Evolutionary conservation across 371 early-diverging fungal species (phyloP).

Genomic region (Batrachochytrium dendrobatidis): DNA sequence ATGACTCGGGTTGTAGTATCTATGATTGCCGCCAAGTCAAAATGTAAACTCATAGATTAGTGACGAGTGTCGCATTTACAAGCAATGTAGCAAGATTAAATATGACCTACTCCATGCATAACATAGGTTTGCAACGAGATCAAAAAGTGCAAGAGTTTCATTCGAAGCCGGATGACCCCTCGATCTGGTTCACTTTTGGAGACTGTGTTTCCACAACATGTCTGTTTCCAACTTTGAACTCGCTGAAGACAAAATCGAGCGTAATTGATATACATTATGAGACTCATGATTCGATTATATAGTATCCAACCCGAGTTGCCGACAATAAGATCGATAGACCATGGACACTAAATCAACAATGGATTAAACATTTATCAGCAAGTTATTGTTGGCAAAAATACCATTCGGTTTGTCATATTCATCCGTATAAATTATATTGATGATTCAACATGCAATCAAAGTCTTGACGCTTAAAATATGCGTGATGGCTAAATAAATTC

Average conservation of each 20-base stretch:
- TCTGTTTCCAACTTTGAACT: not conserved
- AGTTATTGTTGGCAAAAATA: not conserved
- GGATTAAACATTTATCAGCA: not conserved
- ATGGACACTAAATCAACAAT: not conserved
- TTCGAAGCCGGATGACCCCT: not conserved
- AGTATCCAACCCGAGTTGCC: not conserved
- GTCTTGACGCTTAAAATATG: no score
- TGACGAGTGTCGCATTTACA: no score
- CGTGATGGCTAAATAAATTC: no score
- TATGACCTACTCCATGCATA: not conserved
- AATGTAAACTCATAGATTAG: no score
- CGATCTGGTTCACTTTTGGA: no score
- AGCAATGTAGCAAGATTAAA: no score
- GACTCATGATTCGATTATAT: not conserved
- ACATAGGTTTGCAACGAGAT: slow-evolving; percentile 3
- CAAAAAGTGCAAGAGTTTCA: slow-evolving; percentile 3
- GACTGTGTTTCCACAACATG: not conserved
- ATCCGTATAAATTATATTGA: not conserved
- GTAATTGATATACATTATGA: not conserved
- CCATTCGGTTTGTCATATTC: not conserved
- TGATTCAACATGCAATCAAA: no score
- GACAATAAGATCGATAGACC: not conserved
- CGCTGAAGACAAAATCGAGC: not conserved
- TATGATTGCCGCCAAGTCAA: not conserved
- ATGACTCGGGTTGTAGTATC: not conserved